Conservation (phyloP, 345 rosid species). For the Eucalyptus caleyi region DNA sequence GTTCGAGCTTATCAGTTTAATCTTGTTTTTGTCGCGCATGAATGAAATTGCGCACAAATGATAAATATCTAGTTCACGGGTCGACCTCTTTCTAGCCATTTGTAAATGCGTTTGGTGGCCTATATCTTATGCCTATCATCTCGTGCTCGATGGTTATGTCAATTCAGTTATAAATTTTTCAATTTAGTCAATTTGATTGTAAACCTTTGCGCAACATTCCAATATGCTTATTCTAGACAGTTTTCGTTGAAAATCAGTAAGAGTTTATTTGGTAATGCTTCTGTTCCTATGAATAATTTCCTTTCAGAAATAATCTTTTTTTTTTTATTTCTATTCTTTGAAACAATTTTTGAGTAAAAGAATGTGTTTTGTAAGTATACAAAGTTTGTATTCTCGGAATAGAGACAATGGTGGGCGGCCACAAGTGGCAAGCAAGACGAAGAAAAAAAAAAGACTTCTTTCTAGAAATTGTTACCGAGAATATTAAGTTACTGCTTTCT, state of each 20-base stretch:
- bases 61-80: neutral
- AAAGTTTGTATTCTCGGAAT: accelerated
- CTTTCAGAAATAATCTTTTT: no score
- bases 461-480: no score
- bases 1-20: neutral
- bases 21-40: neutral
- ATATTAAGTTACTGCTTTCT: no score
- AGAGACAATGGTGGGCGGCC: no score
- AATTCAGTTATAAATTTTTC: neutral
- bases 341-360: no score
- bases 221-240: neutral
- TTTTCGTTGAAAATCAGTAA: accelerated
- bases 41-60: neutral
- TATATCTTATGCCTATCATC: neutral
- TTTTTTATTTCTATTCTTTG: accelerated
- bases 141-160: accelerated
- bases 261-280: accelerated
- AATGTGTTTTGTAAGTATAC: accelerated
- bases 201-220: neutral
- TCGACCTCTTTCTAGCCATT: neutral
- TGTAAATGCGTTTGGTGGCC: accelerated
- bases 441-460: no score
- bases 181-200: neutral
- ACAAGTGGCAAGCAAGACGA: no score
- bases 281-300: accelerated